A percentile compares a stretch with the other conserved stretches of the same genome.
Evolutionary conservation across 2,329 filamentous ascomycete genomes (phyloP).

Genomic region (Tolypocladium paradoxum): DNA sequence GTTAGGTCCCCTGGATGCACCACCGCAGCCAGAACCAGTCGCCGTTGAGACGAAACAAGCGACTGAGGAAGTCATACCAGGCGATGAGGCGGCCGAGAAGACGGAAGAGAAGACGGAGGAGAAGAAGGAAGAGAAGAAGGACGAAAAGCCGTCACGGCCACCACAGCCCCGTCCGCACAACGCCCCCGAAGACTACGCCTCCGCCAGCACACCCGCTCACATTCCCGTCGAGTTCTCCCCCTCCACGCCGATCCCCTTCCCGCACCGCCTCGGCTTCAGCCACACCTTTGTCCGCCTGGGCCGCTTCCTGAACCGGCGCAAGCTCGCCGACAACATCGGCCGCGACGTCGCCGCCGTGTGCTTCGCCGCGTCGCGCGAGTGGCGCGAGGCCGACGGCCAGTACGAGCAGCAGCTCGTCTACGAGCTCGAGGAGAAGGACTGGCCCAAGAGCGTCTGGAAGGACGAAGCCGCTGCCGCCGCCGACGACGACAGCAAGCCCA

Average conservation of each 20-base stretch:
- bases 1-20: conserved; percentile 71
- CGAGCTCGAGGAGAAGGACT: conserved; percentile 63
- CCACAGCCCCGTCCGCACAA: conserved; percentile 66
- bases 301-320: conserved; percentile 76
- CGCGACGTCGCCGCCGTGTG: conserved; percentile 80
- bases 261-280: conserved; percentile 84
- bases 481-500: conserved; percentile 24
- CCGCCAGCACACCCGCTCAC: conserved; percentile 50
- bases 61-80: conserved; percentile 8
- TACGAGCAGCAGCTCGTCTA: conserved; percentile 44
- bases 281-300: conserved; percentile 80
- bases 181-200: conserved; percentile 57
- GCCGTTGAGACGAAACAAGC: conserved; percentile 11
- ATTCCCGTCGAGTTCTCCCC: conserved; percentile 65
- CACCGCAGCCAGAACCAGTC: conserved; percentile 24
- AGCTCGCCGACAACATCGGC: conserved; percentile 79
- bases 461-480: conserved; percentile 29
- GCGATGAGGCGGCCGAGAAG: conserved; percentile 10
- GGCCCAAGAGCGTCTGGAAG: conserved; percentile 71
- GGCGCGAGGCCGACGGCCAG: conserved; percentile 28
- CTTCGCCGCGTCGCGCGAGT: conserved; percentile 48
- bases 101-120: conserved; percentile 28
- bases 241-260: conserved; percentile 62
- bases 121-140: conserved; percentile 28
- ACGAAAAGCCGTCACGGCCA: conserved; percentile 44